Evolutionary conservation across 1,139 yeast genomes (phyloP), one percentile per base, ranked within the genome.

Genomic region (Geotrichum cucujoidarum): DNA sequence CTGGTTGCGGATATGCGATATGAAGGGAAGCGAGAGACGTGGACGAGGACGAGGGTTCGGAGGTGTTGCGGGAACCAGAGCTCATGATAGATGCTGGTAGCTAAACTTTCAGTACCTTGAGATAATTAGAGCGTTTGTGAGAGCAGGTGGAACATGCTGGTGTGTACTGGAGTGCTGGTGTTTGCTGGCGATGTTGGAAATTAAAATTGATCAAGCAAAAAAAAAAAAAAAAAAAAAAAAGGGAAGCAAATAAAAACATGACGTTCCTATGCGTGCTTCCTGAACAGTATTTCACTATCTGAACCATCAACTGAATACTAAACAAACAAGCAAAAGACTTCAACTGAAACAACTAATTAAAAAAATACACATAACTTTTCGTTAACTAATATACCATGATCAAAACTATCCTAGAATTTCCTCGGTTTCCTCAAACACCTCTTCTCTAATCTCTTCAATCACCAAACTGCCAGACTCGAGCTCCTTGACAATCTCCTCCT

Each of bases 351-450:
- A n/a, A n/a, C n/a, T n/a, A n/a, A n/a, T n/a, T n/a, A n/a, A n/a
- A n/a, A n/a, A n/a, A n/a, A n/a, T n/a, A n/a, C n/a, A n/a, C n/a
- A n/a, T n/a, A n/a, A n/a, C n/a, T 24, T 24, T 24, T 24, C 27
- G 10, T 24, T 24, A 10, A 4, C 21, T 20, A 20, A 35, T 21
- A 13, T 35, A 20, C 16, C 27, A 17, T 32, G 16, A 11, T 32
- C 13, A 13, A 32, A 43, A 59, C 60, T 47, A 67, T 59, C 81
- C 88, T 52, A 86, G 76, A 60, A 83, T 73, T 68, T 88, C 96
- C 68, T 85, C 95, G 59, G 74, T 78, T 65, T 75, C 92, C 68
- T 87, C 95, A 56, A 82, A 73, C 60, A 84, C 78, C 61, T 81
- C 86, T 64, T 83, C 87, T 56, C 81, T 79, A 46, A 77, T 71